Evolutionary conservation across 2,329 filamentous ascomycete genomes (phyloP), one percentile per base, ranked within the genome.

Genomic region (Lecanosticta acicola): DNA sequence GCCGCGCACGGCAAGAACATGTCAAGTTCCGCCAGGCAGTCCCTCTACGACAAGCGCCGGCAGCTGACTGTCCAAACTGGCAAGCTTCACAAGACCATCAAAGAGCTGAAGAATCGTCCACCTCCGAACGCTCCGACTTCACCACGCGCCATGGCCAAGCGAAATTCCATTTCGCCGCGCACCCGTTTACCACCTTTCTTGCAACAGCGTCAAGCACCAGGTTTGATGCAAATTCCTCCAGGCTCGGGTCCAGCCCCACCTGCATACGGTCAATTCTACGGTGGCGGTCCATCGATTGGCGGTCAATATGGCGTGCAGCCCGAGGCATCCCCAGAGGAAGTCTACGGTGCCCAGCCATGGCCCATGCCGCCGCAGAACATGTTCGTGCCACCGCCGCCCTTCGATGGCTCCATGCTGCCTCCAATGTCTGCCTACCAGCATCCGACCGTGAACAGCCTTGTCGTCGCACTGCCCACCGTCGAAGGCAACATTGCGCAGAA

Each of bases 1-100:
- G 66, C 65, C 18, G 54, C 66, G 17, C 61, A 66, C 41, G 59
- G 62, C 24, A 56, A 57, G 32, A 53, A 54, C 10, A 62, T 68
- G 61, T 48, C 50, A 24, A 58, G 57, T 41, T 50, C 48, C 32
- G 59, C 61, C 21, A 64, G 57, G 49, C 54, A 59, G 8, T 58
- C 59, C 29, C 57, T 68, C 7, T 47, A 65, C 26, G 50, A 55
- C 21, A 62, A 59, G 47, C 64, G 64, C 32, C 58, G 61, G 19
- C 59, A 65, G 33, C 54, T 67, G 17, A 59, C 66, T 41, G 54
- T 43, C 32, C 50, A 50, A 17, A 50, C 63, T 50, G 65, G 68
- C 56, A 56, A 57, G 24, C 54, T 67, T 14, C 65, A 65, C 40
- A 62, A 60, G 45, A 58, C 60, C 3, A 45, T 66, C 45, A 66